Percentiles rank a stretch among this genome's conserved stretches.
These are phyloP conservation scores for Epithele typhae DNA, from an alignment of 768 basidiomycete species.

Conservation along the genomic window DNA sequence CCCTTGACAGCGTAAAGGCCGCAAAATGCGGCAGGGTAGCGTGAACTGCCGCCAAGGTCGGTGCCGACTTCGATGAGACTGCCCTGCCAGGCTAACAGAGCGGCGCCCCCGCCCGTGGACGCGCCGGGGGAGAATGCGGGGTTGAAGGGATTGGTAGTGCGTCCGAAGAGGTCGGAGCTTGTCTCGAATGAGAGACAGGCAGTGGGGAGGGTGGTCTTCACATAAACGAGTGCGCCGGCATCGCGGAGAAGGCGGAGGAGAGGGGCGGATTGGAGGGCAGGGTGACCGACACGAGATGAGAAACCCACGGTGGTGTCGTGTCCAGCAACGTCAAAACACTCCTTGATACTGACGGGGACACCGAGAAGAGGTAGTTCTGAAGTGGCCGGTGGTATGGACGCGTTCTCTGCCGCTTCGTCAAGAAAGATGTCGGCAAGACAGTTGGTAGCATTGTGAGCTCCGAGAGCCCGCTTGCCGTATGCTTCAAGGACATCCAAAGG, in stretches of 20 bases:
- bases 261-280: constrained; percentile 30
- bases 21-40: constrained; percentile 45
- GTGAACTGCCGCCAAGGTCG: constrained; percentile 46
- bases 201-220: constrained; percentile 41
- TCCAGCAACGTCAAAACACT: constrained; percentile 41
- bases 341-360: constrained; percentile 47
- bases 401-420: constrained; percentile 23
- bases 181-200: constrained; percentile 38
- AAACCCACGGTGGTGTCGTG: constrained; percentile 44
- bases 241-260: constrained; percentile 37
- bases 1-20: constrained; percentile 42
- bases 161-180: constrained; percentile 41
- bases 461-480: constrained; percentile 37
- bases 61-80: constrained; percentile 42
- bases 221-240: constrained; percentile 39
- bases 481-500: constrained; percentile 32
- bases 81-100: constrained; percentile 43
- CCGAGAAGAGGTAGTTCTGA: constrained; percentile 33
- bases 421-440: constrained; percentile 46
- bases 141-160: constrained; percentile 46
- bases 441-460: constrained; percentile 41
- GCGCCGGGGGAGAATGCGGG: constrained; percentile 38
- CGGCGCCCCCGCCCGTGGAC: constrained; percentile 49
- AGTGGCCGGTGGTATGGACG: neutral
- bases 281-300: constrained; percentile 34